Base-by-base conservation (phyloP, 2,329 filamentous ascomycete species). In the Xylariales sp. region DNA sequence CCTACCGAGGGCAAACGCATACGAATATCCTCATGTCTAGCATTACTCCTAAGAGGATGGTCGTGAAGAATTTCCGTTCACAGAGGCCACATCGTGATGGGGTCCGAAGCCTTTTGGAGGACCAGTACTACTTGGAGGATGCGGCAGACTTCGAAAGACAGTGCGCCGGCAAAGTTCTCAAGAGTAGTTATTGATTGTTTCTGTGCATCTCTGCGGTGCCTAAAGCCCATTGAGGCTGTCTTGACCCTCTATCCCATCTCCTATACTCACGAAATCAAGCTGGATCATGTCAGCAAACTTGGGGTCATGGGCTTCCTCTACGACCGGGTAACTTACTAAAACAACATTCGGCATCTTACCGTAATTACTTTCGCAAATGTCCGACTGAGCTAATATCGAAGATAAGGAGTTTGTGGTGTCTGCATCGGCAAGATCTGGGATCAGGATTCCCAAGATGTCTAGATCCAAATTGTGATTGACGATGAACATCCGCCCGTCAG, bases 321-420 rank as follows among this genome's bases (percentile, higher is more conserved):
- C 20, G 24, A 22, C 5, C 11, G 19, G 8, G 3, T 7, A 18
- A 53, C 63, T 57, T 46, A 68, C 66, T 41, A 69, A 42, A 15
- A 69, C 56, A 11, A 67, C 59, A 40, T 66, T 66, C 2, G 64
- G 61, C 18, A 46, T 38, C 12, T 60, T 56, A 4, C 59, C 57
- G 27, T 60, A 55, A 14, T 48, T 51, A 12, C 39, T 38, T 14
- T 48, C 46, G 47, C 65, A 68, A 12, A 61, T 54, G 15, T 56
- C 46, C 2, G 59, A 51, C 47, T 67, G 64, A 2, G 75, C 75
- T 0, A 52, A 57, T 12, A 66, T 64, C 1, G 68, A 70, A 0
- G 69, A 67, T 1, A 69, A 63, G 8, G 74, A 70, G 9, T 73
- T 75, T 31, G 58, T 77, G 21, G 64, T 65, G 2, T 63, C 52